These are phyloP conservation scores for Aspergillus sp. DNA, from an alignment of 2,329 filamentous ascomycete species.

Conservation along the genomic window DNA sequence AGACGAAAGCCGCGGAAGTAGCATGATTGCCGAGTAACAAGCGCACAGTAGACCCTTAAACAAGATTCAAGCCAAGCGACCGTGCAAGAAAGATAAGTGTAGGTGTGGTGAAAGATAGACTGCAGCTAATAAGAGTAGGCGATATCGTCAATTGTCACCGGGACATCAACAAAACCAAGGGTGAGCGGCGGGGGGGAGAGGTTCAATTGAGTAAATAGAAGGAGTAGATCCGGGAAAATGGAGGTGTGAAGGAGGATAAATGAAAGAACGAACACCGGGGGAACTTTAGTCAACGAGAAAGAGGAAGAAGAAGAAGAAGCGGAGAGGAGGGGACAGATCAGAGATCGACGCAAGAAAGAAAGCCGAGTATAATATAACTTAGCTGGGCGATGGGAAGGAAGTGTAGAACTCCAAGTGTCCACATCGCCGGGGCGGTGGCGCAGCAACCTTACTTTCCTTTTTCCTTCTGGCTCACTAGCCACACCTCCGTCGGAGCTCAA, in stretches of 20 bases:
- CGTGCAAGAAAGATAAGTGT: conserved; percentile 9
- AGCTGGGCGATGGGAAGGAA: not conserved
- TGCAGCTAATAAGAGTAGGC: conserved; percentile 19
- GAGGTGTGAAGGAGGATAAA: conserved; percentile 10
- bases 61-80: not conserved
- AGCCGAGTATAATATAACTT: too few species aligned
- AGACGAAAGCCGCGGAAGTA: conserved; percentile 37
- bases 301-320: conserved; percentile 11
- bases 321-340: conserved; percentile 9
- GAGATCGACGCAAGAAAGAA: conserved; percentile 2
- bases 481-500: conserved; percentile 13
- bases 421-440: conserved; percentile 24
- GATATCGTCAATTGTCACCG: conserved; percentile 24
- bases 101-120: conserved; percentile 17
- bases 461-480: conserved; percentile 15
- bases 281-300: not conserved
- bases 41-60: not conserved
- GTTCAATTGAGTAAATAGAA: conserved; percentile 40
- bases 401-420: conserved; percentile 25
- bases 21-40: conserved; percentile 27
- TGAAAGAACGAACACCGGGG: not conserved
- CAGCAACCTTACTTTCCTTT: conserved; percentile 6
- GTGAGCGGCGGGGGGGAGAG: not conserved
- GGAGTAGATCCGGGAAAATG: conserved; percentile 3
- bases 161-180: conserved; percentile 45